Evolutionary conservation across 108 stramenopile genomes (phyloP), one percentile per base, ranked within the genome.

Genomic region (Nitzschia sp.): DNA sequence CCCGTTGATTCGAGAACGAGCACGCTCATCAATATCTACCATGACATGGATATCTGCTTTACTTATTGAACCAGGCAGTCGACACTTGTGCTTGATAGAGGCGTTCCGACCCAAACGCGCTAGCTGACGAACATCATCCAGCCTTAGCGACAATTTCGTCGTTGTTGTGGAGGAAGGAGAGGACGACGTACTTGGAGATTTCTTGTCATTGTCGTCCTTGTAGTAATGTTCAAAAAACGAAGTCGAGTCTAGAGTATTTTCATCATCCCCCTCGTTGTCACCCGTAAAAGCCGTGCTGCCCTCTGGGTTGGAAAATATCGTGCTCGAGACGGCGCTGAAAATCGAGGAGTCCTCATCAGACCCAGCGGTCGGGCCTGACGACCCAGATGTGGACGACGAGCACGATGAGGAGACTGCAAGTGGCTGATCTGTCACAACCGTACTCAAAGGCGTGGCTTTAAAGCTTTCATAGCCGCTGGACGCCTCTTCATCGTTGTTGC

Each of bases 11-110:
- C 23, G 4, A 17, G 58, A 59, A 6, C 58, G 57, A 0, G 69
- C 69, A 30, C 45, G 28, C 0, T 70, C 58, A 56, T 70, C 69
- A 70, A 70, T 59, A 31, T 70, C 69, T 23, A 70, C 55, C 19
- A 15, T 33, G 17, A 70, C 69, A 24, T 33, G 21, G 34, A 70
- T 70, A 47, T 70, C 69, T 21, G 38, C 23, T 28, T 70, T 59
- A 28, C 46, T 21, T 30, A 70, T 59, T 23, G 18, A 33, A 29
- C 1, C 26, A 21, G 69, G 69, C 17, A 70, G 29, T 15, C 55
- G 8, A 8, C 29, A 57, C n/a, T 57, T 57, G 4, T 31, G 2
- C 31, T 32, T 57, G 30, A 57, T 17, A 9, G 56, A 17, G 3
- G 56, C 56, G 31, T 57, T 57, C 18, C 56, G 56, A 30, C 56